Conservation (phyloP, 768 basidiomycete species). For the Russula brevipes region DNA sequence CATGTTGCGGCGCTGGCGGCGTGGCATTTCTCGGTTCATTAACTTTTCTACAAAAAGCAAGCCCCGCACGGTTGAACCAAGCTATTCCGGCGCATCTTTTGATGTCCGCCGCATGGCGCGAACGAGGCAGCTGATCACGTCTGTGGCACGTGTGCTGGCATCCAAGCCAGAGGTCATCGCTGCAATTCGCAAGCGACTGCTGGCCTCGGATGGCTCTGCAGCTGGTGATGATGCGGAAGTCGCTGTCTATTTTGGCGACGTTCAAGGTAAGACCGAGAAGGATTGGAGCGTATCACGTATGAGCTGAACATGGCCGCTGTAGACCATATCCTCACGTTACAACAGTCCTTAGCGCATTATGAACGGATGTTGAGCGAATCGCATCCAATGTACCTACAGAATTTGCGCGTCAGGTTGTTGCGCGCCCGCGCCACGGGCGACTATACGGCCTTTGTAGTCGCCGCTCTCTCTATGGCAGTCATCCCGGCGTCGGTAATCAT, state of each 20-base stretch:
- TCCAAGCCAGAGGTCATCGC: constrained; percentile 80
- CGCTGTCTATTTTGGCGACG: constrained; percentile 83
- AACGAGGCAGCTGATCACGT: constrained; percentile 72
- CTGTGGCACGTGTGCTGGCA: constrained; percentile 66
- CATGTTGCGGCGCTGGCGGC: constrained; percentile 36
- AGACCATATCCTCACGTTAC: constrained; percentile 90
- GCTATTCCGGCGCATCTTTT: constrained; percentile 35
- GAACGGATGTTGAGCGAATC: constrained; percentile 85
- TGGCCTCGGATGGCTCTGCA: constrained; percentile 36
- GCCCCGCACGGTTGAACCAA: background rate
- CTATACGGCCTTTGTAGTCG: constrained; percentile 59
- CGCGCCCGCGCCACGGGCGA: constrained; percentile 59
- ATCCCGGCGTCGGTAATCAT: constrained; percentile 57
- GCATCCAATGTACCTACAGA: constrained; percentile 79
- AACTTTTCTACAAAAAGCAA: constrained; percentile 1
- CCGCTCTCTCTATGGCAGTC: constrained; percentile 60
- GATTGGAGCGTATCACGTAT: background rate
- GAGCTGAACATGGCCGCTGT: background rate
- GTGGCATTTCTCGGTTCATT: constrained; percentile 27
- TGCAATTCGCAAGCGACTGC: constrained; percentile 70
- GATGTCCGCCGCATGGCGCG: constrained; percentile 76
- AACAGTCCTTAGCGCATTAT: constrained; percentile 78
- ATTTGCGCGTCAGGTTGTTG: constrained; percentile 60
- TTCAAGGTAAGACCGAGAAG: constrained; percentile 61
- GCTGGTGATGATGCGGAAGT: constrained; percentile 58